A percentile compares a stretch with the other conserved stretches of the same genome.
Evolutionary conservation across 2,329 filamentous ascomycete genomes (phyloP).

Genomic region (Colletotrichum simmondsii): DNA sequence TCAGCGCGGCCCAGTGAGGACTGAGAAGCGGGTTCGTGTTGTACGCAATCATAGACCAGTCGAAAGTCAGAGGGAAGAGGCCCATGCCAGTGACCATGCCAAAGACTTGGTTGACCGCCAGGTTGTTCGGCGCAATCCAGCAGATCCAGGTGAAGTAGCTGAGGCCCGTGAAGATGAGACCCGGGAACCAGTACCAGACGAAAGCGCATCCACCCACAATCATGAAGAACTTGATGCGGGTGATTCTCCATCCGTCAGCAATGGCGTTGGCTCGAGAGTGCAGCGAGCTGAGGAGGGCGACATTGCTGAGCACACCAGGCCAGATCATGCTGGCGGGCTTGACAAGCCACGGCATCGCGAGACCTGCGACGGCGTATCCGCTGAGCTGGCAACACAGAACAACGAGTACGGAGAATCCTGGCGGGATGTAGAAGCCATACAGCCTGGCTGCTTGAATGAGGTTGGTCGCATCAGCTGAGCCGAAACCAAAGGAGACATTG

Average conservation of each 20-base stretch:
- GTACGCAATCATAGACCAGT: constrained; percentile 46
- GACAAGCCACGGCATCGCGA: constrained; percentile 54
- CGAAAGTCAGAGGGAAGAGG: constrained; percentile 53
- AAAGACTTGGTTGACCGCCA: constrained; percentile 57
- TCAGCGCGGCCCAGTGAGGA: constrained; percentile 69
- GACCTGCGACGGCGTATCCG: constrained; percentile 58
- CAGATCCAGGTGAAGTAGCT: constrained; percentile 56
- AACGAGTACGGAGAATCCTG: constrained; percentile 45
- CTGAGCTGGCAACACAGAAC: constrained; percentile 58
- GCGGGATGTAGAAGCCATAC: constrained; percentile 52
- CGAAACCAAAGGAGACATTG: constrained; percentile 58
- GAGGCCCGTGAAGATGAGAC: constrained; percentile 55
- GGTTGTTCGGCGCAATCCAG: constrained; percentile 60
- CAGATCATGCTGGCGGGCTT: constrained; percentile 58
- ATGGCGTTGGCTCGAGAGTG: constrained; percentile 40
- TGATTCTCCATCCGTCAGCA: constrained; percentile 46
- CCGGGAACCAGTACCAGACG: constrained; percentile 60
- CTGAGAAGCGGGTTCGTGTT: constrained; percentile 54
- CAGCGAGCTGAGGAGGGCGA: constrained; percentile 53
- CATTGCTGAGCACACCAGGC: constrained; percentile 57
- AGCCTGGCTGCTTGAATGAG: constrained; percentile 54
- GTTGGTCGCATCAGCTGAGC: constrained; percentile 43
- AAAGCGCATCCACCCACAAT: constrained; percentile 53
- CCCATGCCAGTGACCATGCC: constrained; percentile 57
- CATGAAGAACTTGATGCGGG: constrained; percentile 53